Evolutionary conservation across 768 basidiomycete genomes (phyloP).

Genomic region (Ephemerocybe angulata): DNA sequence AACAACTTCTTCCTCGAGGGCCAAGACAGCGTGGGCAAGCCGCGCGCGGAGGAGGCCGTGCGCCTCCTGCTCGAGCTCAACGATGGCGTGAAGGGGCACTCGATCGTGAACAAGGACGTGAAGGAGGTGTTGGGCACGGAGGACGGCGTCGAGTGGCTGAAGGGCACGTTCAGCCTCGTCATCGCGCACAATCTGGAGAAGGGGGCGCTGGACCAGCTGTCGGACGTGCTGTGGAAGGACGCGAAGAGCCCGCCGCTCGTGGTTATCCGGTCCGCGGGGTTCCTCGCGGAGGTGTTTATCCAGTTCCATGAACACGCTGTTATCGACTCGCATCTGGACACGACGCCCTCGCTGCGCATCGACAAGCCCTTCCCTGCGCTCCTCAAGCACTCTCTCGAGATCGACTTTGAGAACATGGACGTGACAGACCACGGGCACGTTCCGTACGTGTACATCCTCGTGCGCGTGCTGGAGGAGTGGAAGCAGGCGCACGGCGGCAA

Average conservation of each 20-base stretch:
- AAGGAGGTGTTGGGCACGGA: conserved; percentile 50
- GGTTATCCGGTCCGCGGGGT: conserved; percentile 80
- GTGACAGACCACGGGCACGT: conserved; percentile 87
- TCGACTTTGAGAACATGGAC: conserved; percentile 80
- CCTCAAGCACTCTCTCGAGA: conserved; percentile 60
- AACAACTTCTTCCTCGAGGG: conserved; percentile 96
- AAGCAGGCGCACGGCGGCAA: conserved; percentile 69
- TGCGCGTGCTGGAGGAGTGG: conserved; percentile 82
- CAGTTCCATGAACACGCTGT: conserved; percentile 91
- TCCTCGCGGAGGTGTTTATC: conserved; percentile 82
- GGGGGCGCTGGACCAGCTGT: conserved; percentile 51
- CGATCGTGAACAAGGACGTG: conserved; percentile 50
- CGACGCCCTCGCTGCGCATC: conserved; percentile 71
- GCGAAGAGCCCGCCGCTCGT: conserved; percentile 64
- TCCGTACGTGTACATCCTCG: conserved; percentile 86
- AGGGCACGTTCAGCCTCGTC: conserved; percentile 70
- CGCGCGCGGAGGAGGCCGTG: conserved; percentile 76
- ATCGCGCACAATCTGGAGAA: conserved; percentile 79
- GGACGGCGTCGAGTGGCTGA: conserved; percentile 32
- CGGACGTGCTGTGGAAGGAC: conserved; percentile 65
- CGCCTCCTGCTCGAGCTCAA: conserved; percentile 81
- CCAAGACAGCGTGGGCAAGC: conserved; percentile 69
- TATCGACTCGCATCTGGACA: conserved; percentile 85
- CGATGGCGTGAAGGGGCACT: conserved; percentile 71
- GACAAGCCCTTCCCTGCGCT: conserved; percentile 87